Percentiles rank a stretch among this genome's conserved stretches.
Conservation (phyloP, 2,329 filamentous ascomycete genomes). For the Cladosporium sphaerospermum region DNA sequence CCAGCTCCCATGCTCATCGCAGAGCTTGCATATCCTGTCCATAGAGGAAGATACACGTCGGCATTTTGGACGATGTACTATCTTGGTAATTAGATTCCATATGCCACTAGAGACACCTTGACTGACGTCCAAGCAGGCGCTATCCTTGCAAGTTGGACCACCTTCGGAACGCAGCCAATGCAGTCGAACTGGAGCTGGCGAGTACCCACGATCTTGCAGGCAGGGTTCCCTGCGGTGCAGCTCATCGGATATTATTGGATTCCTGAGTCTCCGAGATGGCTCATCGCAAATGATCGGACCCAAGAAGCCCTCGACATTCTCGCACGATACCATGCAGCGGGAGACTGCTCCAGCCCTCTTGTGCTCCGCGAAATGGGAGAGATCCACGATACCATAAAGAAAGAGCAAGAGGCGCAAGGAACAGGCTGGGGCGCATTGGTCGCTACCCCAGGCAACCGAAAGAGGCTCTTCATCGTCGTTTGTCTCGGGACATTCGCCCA, state of each 20-base stretch:
- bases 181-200: constrained; percentile 39
- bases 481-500: constrained; percentile 22
- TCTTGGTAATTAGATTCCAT: constrained; percentile 5
- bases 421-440: constrained; percentile 39
- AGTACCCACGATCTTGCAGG: constrained; percentile 42
- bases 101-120: constrained; percentile 9
- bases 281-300: constrained; percentile 37
- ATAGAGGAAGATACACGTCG: constrained; percentile 31
- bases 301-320: constrained; percentile 55
- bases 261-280: constrained; percentile 47
- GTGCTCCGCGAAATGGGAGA: constrained; percentile 55
- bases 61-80: constrained; percentile 51
- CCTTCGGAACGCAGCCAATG: constrained; percentile 43
- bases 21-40: constrained; percentile 40
- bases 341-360: constrained; percentile 38
- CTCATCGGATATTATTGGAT: constrained; percentile 50
- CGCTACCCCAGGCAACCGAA: constrained; percentile 47
- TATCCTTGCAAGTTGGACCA: constrained; percentile 8
- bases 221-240: constrained; percentile 46
- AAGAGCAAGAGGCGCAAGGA: constrained; percentile 2
- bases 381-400: constrained; percentile 50
- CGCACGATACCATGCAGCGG: constrained; percentile 39
- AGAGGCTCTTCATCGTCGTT: constrained; percentile 43
- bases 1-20: constrained; percentile 45
- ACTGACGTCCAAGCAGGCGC: constrained; percentile 10